Conservation (phyloP, 495 filamentous ascomycete genomes). For the Aspergillus sclerotioniger region DNA sequence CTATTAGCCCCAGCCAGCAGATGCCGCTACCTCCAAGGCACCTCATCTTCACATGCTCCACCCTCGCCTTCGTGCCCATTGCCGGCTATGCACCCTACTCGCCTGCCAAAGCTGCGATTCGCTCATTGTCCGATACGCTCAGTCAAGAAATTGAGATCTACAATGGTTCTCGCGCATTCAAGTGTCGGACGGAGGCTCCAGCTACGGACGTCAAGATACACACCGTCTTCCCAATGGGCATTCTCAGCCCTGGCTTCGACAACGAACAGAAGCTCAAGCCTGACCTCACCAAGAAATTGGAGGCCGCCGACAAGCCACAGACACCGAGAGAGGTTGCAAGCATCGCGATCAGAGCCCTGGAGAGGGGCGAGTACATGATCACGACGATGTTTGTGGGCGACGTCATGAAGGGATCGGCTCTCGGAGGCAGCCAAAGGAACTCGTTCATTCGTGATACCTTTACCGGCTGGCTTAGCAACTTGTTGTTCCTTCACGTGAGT, state of each 20-base stretch:
- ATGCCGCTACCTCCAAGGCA: constrained; percentile 57
- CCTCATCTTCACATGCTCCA: constrained; percentile 82
- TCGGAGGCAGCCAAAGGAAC: constrained; percentile 45
- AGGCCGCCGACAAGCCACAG: constrained; percentile 77
- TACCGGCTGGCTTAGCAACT: constrained; percentile 43
- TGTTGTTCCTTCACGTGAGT: constrained; percentile 44
- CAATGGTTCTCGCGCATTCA: constrained; percentile 56
- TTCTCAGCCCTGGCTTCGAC: constrained; percentile 70
- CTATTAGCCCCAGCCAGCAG: constrained; percentile 32
- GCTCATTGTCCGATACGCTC: constrained; percentile 77
- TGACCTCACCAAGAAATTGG: constrained; percentile 73
- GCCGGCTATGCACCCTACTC: constrained; percentile 85
- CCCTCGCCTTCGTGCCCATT: constrained; percentile 70
- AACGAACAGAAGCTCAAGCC: constrained; percentile 81
- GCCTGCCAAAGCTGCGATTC: constrained; percentile 81
- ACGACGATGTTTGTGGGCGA: constrained; percentile 64
- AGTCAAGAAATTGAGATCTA: constrained; percentile 84
- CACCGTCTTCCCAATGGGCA: constrained; percentile 81
- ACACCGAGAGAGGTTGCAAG: constrained; percentile 73
- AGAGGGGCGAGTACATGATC: constrained; percentile 76
- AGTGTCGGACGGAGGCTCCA: constrained; percentile 39
- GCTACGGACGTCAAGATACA: constrained; percentile 70
- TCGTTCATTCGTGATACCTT: constrained; percentile 40
- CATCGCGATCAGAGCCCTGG: constrained; percentile 67
- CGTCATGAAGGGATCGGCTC: constrained; percentile 59